phyloP scores from a whole-genome alignment of 192 early-diverging fungal species.

The Coemansia nantahalensis region DNA sequence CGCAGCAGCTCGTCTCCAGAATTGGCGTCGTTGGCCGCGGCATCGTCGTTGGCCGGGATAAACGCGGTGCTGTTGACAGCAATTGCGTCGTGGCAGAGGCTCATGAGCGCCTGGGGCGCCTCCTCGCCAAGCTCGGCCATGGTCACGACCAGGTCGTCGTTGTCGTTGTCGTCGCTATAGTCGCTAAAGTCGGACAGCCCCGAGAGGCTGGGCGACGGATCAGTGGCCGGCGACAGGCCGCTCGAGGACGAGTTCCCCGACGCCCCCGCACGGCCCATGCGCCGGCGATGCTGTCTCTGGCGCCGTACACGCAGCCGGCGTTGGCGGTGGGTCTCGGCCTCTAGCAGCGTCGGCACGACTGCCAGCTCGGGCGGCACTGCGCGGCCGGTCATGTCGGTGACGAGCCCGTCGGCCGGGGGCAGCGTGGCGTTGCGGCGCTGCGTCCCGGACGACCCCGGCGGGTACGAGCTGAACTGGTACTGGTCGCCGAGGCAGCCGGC shows the following conservation, averaged over 20 bases:
- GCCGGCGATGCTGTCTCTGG: conserved; percentile 43
- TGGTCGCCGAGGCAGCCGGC: conserved; percentile 75
- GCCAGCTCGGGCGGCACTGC: conserved; percentile 46
- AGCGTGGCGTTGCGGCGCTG: conserved; percentile 50
- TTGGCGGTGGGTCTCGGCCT: conserved; percentile 40
- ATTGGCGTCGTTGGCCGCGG: conserved; percentile 10
- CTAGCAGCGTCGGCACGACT: conserved; percentile 39
- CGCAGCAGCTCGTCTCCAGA: conserved; percentile 27
- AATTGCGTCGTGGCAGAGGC: conserved; percentile 66
- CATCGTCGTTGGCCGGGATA: conserved; percentile 30
- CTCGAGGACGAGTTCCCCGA: conserved; percentile 49
- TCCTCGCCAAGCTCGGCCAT: conserved; percentile 53
- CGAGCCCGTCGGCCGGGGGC: conserved; percentile 42
- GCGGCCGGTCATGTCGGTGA: conserved; percentile 50
- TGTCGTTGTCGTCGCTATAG: conserved; percentile 31
- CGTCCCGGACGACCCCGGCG: conserved; percentile 47
- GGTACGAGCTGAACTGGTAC: conserved; percentile 60
- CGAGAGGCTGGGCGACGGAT: conserved; percentile 41
- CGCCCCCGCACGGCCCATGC: conserved; percentile 24
- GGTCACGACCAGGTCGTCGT: conserved; percentile 51
- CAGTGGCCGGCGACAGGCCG: conserved; percentile 43
- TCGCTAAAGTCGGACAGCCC: conserved; percentile 48
- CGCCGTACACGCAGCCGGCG: conserved; percentile 41
- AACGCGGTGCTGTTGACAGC: conserved; percentile 82
- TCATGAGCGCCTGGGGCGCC: conserved; percentile 50